A percentile compares a stretch with the other conserved stretches of the same genome.
These are phyloP conservation scores for Panellus pusillus DNA, from an alignment of 768 basidiomycete species.

Conservation along the genomic window DNA sequence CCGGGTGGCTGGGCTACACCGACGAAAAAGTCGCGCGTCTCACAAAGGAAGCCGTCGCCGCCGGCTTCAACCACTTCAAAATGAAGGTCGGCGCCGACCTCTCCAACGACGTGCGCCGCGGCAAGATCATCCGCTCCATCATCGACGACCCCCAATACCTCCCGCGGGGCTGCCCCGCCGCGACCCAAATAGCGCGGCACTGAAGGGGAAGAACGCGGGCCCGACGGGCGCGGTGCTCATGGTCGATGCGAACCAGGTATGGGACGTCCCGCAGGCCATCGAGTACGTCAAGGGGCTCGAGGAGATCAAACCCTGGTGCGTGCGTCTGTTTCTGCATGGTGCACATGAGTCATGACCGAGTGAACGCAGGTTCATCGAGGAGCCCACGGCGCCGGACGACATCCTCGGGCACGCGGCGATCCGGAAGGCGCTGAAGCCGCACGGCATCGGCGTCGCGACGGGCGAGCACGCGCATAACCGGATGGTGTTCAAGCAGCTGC, in stretches of 20 bases:
- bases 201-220: slow-evolving; percentile 90
- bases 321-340: too few species aligned
- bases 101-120: slow-evolving; percentile 82
- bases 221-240: slow-evolving; percentile 93
- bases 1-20: slow-evolving; percentile 91
- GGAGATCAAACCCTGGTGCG: slow-evolving; percentile 87
- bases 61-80: slow-evolving; percentile 98
- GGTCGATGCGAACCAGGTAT: slow-evolving; percentile 97
- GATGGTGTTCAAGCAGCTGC: slow-evolving; percentile 93
- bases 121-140: slow-evolving; percentile 87
- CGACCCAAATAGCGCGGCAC: slow-evolving; percentile 58
- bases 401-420: slow-evolving; percentile 83
- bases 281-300: slow-evolving; percentile 83
- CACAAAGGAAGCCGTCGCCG: slow-evolving; percentile 80
- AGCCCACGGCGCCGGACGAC: slow-evolving; percentile 91
- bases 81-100: slow-evolving; percentile 94
- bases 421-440: slow-evolving; percentile 71
- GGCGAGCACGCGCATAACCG: slow-evolving; percentile 95
- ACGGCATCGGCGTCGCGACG: slow-evolving; percentile 88
- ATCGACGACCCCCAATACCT: slow-evolving; percentile 91
- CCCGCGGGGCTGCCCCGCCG: slow-evolving; percentile 57
- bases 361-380: slow-evolving; percentile 97
- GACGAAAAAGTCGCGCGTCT: slow-evolving; percentile 90
- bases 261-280: slow-evolving; percentile 92
- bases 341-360: too few species aligned